Evolutionary conservation across 2,329 filamentous ascomycete species (phyloP), one percentile per base, ranked within the genome.

Genomic region (Botrytis paeoniae): DNA sequence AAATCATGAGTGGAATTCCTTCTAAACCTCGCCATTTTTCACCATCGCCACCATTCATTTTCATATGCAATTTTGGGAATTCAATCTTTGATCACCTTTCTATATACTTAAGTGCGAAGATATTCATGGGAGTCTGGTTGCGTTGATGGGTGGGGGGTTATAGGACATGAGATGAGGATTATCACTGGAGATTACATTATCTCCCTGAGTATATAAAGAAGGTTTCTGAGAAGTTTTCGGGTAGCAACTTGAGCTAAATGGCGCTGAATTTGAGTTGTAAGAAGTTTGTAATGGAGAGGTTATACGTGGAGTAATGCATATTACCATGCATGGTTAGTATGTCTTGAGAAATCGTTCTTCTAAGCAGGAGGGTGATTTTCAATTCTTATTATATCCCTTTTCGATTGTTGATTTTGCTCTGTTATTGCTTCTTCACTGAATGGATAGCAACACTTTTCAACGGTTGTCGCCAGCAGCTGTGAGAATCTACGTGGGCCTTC

Each of bases 261-360:
- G 3, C 2, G 51, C 1, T 8, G 2, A 16, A 7, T 3, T 3
- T 18, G 6, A 4, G 3, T 3, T 7, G 12, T 54, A n/a, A 6
- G 12, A 57, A 29, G n/a, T 29, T 29, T 29, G n/a, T 9, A 9
- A 29, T 32, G 51, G 14, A 57, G 16, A 57, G 51, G 14, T 57
- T 14, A 0, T 8, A n/a, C 5, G 51, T 29, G 18, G 14, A 32
- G n/a, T 7, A 8, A 29, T 18, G 16, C 14, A 18, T 6, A 3
- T 54, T 8, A 16, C 3, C 51, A 18, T 3, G 14, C 14, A 3
- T 3, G 51, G 14, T 1, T 8, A 18, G n/a, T 16, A n/a, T n/a
- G 51, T n/a, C 8, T 54, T 8, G 51, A 29, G 51, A 14, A 16
- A 51, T 29, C 51, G n/a, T 32, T 57, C 51, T 54, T 57, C 45